Evolutionary conservation across 768 basidiomycete species (phyloP).

Genomic region (Boletus rubropictus): DNA sequence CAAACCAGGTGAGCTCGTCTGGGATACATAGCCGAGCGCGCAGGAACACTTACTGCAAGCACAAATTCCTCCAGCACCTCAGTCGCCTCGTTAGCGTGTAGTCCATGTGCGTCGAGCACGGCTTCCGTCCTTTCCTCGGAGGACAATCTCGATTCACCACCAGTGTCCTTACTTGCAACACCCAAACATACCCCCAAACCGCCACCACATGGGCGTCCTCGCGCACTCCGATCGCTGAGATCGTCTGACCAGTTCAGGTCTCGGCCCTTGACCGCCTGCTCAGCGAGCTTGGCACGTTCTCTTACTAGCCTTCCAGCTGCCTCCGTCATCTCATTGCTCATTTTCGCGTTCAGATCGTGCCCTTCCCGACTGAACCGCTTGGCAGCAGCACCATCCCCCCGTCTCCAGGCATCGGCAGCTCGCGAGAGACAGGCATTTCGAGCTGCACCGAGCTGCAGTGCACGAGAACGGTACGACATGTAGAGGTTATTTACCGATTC

Average conservation of each 20-base stretch:
- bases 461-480: conserved; percentile 82
- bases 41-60: conserved; percentile 58
- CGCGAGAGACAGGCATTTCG: conserved; percentile 91
- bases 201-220: conserved; percentile 73
- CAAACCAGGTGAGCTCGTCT: conserved; percentile 12
- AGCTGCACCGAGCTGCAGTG: conserved; percentile 87
- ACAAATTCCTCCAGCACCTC: conserved; percentile 89
- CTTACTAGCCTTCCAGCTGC: conserved; percentile 82
- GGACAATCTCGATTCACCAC: conserved; percentile 52
- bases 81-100: conserved; percentile 90
- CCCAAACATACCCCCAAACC: conserved; percentile 86
- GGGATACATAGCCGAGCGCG: neutral
- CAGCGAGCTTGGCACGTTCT: conserved; percentile 71
- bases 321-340: conserved; percentile 77
- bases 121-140: conserved; percentile 88
- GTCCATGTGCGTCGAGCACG: conserved; percentile 84
- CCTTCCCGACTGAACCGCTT: conserved; percentile 93
- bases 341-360: conserved; percentile 87
- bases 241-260: conserved; percentile 82
- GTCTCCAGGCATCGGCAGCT: conserved; percentile 93
- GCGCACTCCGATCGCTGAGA: conserved; percentile 63
- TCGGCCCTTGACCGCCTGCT: conserved; percentile 66
- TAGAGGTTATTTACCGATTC: conserved; percentile 75
- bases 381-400: conserved; percentile 93
- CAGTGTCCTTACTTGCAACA: conserved; percentile 56